Conservation (phyloP, 805 yeast species). For the Lipomyces starkeyi region DNA sequence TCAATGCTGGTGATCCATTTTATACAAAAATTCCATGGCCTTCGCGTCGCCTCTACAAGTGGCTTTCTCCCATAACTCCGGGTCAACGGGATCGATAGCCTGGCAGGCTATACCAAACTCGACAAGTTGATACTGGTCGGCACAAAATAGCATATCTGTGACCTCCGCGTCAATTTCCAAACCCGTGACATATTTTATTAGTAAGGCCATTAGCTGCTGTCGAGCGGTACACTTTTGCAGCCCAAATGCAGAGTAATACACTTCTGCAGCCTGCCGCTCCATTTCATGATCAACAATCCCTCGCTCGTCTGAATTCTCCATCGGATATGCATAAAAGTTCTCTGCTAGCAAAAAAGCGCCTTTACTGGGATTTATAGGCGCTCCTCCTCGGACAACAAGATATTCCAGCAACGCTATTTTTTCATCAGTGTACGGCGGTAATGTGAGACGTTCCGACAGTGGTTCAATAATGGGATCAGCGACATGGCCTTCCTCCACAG, state of each 20-base stretch:
- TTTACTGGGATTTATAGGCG: slow-evolving; percentile 22
- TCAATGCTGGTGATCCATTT: background rate
- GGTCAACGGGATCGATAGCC: slow-evolving; percentile 16
- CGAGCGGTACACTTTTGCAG: slow-evolving; percentile 6
- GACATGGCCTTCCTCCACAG: slow-evolving; percentile 11
- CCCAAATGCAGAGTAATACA: background rate
- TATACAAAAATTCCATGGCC: slow-evolving; percentile 29
- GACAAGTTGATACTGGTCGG: slow-evolving; percentile 20
- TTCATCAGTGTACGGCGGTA: slow-evolving; percentile 17
- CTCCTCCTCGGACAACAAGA: slow-evolving; percentile 15
- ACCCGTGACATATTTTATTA: slow-evolving; percentile 9
- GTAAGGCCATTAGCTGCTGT: slow-evolving; percentile 3
- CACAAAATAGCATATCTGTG: slow-evolving; percentile 22
- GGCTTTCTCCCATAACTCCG: slow-evolving; percentile 24
- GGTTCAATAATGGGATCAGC: slow-evolving; percentile 9
- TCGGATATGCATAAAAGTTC: slow-evolving; percentile 18
- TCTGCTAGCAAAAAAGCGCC: slow-evolving; percentile 20
- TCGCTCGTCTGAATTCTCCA: background rate
- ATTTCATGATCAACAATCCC: background rate
- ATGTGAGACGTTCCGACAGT: slow-evolving; percentile 14
- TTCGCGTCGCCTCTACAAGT: slow-evolving; percentile 25
- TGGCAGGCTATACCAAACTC: slow-evolving; percentile 12
- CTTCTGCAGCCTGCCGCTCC: background rate
- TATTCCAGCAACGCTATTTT: slow-evolving; percentile 26
- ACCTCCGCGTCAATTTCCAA: slow-evolving; percentile 23